These are phyloP conservation scores for Echium plantagineum DNA, from an alignment of 257 asterid species.

Conservation along the genomic window DNA sequence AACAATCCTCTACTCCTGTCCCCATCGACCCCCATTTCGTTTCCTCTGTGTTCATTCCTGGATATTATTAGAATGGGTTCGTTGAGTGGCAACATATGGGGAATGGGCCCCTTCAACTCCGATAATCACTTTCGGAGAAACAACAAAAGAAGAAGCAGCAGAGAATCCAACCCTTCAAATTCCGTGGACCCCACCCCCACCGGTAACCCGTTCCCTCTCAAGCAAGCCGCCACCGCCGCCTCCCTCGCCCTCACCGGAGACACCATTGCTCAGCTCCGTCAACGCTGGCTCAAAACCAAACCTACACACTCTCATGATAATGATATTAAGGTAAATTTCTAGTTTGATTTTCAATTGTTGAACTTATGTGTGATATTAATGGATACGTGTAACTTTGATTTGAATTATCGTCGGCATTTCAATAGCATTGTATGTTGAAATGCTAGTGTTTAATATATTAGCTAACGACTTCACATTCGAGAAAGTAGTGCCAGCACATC, in stretches of 20 bases:
- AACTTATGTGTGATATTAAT: too few relatives aligned
- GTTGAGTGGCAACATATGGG: slow-evolving; percentile 26
- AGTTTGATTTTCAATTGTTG: too few relatives aligned
- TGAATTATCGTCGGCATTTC: too few relatives aligned
- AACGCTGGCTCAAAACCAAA: slow-evolving; percentile 38
- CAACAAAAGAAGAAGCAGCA: slow-evolving; percentile 9
- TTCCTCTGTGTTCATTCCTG: too few relatives aligned
- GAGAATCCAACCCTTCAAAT: slow-evolving; percentile 15
- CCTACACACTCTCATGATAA: slow-evolving; percentile 15
- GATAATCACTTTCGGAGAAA: slow-evolving; percentile 3
- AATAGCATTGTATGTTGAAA: too few relatives aligned
- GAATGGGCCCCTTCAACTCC: slow-evolving; percentile 18
- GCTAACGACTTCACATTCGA: too few relatives aligned
- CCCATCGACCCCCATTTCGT: too few relatives aligned
- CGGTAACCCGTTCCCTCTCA: slow-evolving; percentile 29
- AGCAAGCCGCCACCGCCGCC: slow-evolving; percentile 61
- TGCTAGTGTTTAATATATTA: too few relatives aligned
- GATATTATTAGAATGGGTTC: slow-evolving; percentile 18
- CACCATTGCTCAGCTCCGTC: slow-evolving; percentile 64
- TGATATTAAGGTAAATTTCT: slow-evolving; percentile 22
- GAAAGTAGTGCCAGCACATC: too few relatives aligned
- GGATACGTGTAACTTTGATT: too few relatives aligned
- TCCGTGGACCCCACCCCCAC: slow-evolving; percentile 15
- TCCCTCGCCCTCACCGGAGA: slow-evolving; percentile 64
- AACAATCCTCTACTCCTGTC: too few relatives aligned